phyloP scores from a whole-genome alignment of 192 early-diverging fungal genomes.

The Backusella australiensis region DNA sequence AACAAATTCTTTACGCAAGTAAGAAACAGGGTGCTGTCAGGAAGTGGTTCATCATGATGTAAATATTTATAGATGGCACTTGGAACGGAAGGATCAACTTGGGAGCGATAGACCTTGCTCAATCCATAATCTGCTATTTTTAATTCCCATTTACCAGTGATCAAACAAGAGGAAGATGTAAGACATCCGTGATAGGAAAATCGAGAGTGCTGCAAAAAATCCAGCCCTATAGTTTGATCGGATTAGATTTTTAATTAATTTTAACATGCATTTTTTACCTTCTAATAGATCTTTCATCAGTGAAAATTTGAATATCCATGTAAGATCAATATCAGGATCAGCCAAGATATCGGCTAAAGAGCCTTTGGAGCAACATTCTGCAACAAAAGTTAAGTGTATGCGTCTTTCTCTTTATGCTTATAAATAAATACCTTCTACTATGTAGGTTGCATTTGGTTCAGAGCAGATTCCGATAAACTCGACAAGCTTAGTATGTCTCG shows the following conservation, averaged over 20 bases:
- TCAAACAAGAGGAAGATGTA: constrained; percentile 39
- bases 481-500: constrained; percentile 41
- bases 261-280: background rate
- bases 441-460: constrained; percentile 31
- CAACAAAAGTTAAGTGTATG: background rate
- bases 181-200: constrained; percentile 40
- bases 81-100: constrained; percentile 6
- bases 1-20: constrained; percentile 22
- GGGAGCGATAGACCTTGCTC: constrained; percentile 25
- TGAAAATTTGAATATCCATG: constrained; percentile 48
- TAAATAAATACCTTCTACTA: constrained; percentile 38
- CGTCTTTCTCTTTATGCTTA: background rate
- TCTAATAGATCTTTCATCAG: constrained; percentile 43
- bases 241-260: background rate
- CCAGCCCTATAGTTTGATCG: constrained; percentile 24
- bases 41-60: background rate
- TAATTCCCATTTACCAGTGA: constrained; percentile 43
- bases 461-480: constrained; percentile 43
- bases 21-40: background rate
- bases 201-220: constrained; percentile 44
- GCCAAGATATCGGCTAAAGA: constrained; percentile 36
- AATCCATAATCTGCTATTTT: constrained; percentile 45
- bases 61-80: background rate
- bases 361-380: constrained; percentile 44
- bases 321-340: constrained; percentile 40